Evolutionary conservation across 306 rosid species (phyloP).

Genomic region (Elaeagnus macrophylla): DNA sequence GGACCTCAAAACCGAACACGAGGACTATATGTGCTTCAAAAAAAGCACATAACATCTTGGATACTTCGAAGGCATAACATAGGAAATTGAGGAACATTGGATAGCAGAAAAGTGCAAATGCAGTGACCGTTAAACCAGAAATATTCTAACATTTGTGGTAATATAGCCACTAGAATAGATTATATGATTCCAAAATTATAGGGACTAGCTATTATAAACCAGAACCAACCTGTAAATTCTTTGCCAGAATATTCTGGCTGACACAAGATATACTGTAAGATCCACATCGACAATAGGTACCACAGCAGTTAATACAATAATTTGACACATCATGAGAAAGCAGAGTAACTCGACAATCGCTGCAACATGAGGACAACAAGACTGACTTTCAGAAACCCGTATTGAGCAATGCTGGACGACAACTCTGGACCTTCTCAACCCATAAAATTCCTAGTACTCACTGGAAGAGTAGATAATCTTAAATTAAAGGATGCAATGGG

Average conservation of each 20-base stretch:
- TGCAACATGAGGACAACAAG: constrained; percentile 97
- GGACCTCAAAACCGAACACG: too few relatives aligned
- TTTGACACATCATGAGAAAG: constrained; percentile 80
- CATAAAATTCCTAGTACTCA: constrained; percentile 96
- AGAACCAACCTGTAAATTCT: constrained; percentile 50
- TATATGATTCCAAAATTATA: constrained; percentile 35
- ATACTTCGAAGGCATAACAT: not conserved
- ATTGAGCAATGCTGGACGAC: constrained; percentile 99
- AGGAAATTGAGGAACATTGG: constrained; percentile 33
- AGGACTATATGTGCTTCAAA: too few relatives aligned
- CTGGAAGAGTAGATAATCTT: constrained; percentile 98
- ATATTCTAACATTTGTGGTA: constrained; percentile 28
- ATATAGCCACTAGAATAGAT: constrained; percentile 37
- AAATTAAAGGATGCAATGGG: constrained; percentile 58
- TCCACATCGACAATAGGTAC: constrained; percentile 69
- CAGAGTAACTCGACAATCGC: constrained; percentile 82
- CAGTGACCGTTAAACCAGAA: constrained; percentile 37
- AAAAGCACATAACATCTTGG: too few relatives aligned
- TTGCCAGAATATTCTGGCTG: constrained; percentile 61
- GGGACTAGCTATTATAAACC: constrained; percentile 42
- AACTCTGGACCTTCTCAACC: constrained; percentile 99
- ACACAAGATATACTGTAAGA: constrained; percentile 53
- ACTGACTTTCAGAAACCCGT: constrained; percentile 99
- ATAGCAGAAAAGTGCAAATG: constrained; percentile 31
- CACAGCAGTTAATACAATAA: constrained; percentile 79